Evolutionary conservation across 2,329 filamentous ascomycete species (phyloP), one percentile per base, ranked within the genome.

Genomic region (Thielaviopsis punctulata): DNA sequence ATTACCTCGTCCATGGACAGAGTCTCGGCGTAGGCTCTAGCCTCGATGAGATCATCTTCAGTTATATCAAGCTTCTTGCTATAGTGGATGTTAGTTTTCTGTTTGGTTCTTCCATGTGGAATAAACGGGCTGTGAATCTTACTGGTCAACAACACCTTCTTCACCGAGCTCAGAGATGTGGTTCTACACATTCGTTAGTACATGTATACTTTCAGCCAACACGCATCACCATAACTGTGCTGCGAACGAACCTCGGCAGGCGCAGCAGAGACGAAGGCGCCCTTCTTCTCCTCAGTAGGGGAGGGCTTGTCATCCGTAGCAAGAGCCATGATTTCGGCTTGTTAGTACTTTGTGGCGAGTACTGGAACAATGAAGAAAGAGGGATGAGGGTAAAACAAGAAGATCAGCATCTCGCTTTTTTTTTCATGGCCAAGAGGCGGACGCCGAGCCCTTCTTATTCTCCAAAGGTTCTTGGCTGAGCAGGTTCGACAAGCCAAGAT

Each of bases 21-120:
- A 56, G 63, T 65, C 51, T 62, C 65, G 52, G 68, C 69, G 44
- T 69, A 61, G 54, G 69, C 68, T 56, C 67, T 68, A 51, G 69
- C 69, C 59, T 72, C 66, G 52, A 68, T 64, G 9, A 71, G 61
- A 55, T 71, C 69, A 46, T 69, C 64, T 56, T 70, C 68, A 48
- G 69, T 70, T 27, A 70, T 68, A 56, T 70, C 44, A 9, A 45
- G 36, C 36, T 41, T 41, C 36, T 41, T 41, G n/a, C 36, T 41
- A n/a, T 41, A 41, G n/a, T 41, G 13, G n/a, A 19, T 15, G 19
- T 41, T 41, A 41, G 36, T 18, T 36, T 36, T 4, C 5, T 36
- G 36, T 19, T 41, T 15, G n/a, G 18, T 18, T 39, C 9, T n/a
- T 15, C n/a, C 7, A 36, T 36, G 18, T 12, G 15, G 15, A n/a